These are phyloP conservation scores for Calonectria honghensis DNA, from an alignment of 2,329 filamentous ascomycete species.

Conservation along the genomic window DNA sequence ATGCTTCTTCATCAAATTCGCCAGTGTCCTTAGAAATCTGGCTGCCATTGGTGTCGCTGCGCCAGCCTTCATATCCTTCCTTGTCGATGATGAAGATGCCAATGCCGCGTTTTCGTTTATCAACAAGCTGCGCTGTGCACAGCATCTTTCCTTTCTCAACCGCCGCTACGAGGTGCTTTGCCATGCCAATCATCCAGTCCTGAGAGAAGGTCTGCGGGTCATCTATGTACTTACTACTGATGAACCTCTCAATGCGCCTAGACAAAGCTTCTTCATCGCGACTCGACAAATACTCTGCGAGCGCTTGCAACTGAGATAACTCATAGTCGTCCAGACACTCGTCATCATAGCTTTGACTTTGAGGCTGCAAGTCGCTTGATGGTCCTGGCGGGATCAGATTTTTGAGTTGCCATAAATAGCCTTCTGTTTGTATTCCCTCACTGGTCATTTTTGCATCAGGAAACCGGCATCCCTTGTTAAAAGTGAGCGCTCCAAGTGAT, in stretches of 20 bases:
- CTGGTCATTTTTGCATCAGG: slow-evolving; percentile 2
- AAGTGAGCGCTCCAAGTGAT: background rate
- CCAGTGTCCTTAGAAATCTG: too few relatives aligned
- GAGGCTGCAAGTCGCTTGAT: background rate
- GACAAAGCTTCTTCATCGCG: background rate
- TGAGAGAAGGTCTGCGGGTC: slow-evolving; percentile 11
- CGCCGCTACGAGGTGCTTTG: background rate
- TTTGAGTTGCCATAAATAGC: background rate
- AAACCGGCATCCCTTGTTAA: slow-evolving; percentile 14
- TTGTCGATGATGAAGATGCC: slow-evolving; percentile 3
- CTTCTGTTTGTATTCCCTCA: slow-evolving; percentile 13
- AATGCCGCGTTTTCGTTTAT: background rate
- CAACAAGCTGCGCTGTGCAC: background rate
- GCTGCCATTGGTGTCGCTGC: background rate
- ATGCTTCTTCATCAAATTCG: background rate
- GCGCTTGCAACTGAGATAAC: background rate
- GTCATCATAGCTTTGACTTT: background rate
- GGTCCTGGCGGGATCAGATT: slow-evolving; percentile 15
- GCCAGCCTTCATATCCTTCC: slow-evolving; percentile 8
- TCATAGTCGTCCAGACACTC: background rate
- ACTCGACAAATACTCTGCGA: background rate
- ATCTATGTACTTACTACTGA: slow-evolving; percentile 1
- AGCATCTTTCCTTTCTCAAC: slow-evolving; percentile 6
- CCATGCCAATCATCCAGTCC: slow-evolving; percentile 15
- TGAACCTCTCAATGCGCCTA: background rate